Evolutionary conservation across 257 asterid species (phyloP).

Genomic region (Ballota nigra): DNA sequence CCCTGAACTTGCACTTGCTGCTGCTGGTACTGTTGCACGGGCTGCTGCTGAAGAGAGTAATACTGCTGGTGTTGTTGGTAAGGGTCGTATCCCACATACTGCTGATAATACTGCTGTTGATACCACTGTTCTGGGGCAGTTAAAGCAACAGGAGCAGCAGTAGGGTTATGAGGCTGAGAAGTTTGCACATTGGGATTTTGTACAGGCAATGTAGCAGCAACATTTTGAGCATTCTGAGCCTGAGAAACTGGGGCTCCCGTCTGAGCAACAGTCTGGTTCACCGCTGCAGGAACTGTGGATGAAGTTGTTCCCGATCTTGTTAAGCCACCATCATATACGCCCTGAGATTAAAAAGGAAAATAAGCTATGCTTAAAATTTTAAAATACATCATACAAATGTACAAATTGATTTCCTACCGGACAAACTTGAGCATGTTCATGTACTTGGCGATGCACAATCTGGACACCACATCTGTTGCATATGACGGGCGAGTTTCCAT

Average conservation of each 20-base stretch:
- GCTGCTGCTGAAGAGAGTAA: constrained; percentile 68
- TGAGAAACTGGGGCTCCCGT: constrained; percentile 49
- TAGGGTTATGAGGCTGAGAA: constrained; percentile 49
- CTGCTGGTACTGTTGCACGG: constrained; percentile 60
- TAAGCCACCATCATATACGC: constrained; percentile 50
- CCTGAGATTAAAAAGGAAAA: constrained; percentile 39
- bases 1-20: constrained; percentile 47
- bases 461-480: constrained; percentile 87
- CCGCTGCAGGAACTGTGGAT: constrained; percentile 35
- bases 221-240: constrained; percentile 49
- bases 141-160: constrained; percentile 39
- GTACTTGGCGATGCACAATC: constrained; percentile 89
- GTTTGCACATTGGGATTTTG: constrained; percentile 49
- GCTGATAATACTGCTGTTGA: constrained; percentile 90
- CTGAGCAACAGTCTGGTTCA: constrained; percentile 40
- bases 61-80: constrained; percentile 69
- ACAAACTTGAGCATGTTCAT: constrained; percentile 92
- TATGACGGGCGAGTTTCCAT: constrained; percentile 83
- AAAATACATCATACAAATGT: not conserved
- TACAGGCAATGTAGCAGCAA: constrained; percentile 45
- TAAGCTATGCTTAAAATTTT: constrained; percentile 15
- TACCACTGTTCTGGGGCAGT: constrained; percentile 77
- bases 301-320: constrained; percentile 44
- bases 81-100: constrained; percentile 66
- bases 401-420: constrained; percentile 51